These are phyloP conservation scores for Murraya paniculata DNA, from an alignment of 345 rosid genomes.

Conservation along the genomic window DNA sequence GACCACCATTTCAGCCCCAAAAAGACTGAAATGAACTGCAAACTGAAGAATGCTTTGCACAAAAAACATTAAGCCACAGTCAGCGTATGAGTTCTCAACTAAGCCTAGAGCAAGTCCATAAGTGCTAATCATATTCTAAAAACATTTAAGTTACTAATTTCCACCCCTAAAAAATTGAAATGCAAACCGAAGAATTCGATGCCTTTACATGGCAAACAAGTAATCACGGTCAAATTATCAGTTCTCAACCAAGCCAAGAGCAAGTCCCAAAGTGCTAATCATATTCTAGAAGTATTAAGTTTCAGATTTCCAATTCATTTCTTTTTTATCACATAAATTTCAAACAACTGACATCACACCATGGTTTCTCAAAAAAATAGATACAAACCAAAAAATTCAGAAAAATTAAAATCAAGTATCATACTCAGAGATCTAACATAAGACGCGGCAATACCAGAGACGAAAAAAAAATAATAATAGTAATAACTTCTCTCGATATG, in stretches of 20 bases:
- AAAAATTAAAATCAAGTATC: not conserved
- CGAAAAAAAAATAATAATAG: no score
- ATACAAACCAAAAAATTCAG: not conserved
- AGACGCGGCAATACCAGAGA: not conserved
- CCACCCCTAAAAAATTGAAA: no score
- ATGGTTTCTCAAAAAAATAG: not conserved
- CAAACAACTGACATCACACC: conserved; percentile 1
- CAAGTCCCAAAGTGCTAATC: no score
- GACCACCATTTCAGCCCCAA: not conserved
- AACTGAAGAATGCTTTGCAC: not conserved
- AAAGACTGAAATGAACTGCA: not conserved
- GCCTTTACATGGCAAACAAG: no score
- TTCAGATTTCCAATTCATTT: no score
- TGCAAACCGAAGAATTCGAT: no score
- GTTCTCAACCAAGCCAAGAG: no score
- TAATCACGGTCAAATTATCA: no score
- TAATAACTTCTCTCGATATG: not conserved
- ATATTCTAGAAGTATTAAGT: no score
- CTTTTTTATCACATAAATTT: not conserved
- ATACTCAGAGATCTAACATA: not conserved
- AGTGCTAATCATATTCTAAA: not conserved
- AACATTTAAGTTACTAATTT: not conserved
- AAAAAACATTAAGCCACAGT: not conserved
- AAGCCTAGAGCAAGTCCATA: not conserved
- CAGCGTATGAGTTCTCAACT: not conserved